Evolutionary conservation across 768 basidiomycete species (phyloP).

Genomic region (Lactarius quietus): DNA sequence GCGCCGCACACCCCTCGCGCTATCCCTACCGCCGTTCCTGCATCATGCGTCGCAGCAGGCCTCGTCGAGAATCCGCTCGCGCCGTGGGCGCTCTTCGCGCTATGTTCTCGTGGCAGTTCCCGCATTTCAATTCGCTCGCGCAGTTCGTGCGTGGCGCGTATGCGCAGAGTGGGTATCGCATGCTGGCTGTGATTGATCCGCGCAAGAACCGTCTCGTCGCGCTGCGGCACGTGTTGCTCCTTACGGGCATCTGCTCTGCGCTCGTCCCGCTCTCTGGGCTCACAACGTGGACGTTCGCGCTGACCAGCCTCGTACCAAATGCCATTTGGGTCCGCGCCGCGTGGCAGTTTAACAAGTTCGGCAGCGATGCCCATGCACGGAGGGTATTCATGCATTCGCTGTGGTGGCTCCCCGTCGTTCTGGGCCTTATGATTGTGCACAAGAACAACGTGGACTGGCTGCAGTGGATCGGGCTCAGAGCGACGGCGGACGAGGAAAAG

Average conservation of each 20-base stretch:
- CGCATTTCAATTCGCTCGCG: conserved; percentile 94
- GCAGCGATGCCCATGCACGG: conserved; percentile 76
- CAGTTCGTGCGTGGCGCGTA: conserved; percentile 84
- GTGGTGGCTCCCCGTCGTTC: conserved; percentile 86
- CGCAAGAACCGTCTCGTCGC: conserved; percentile 79
- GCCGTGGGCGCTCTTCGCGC: conserved; percentile 72
- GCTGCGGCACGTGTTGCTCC: conserved; percentile 73
- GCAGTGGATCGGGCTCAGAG: conserved; percentile 49
- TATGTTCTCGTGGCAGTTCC: conserved; percentile 97
- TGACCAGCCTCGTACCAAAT: conserved; percentile 76
- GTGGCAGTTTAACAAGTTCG: conserved; percentile 66
- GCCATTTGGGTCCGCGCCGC: conserved; percentile 62
- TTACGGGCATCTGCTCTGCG: conserved; percentile 74
- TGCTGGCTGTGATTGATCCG: conserved; percentile 83
- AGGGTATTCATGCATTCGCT: conserved; percentile 74
- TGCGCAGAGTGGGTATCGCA: conserved; percentile 88
- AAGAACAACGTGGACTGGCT: conserved; percentile 83
- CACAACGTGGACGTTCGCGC: conserved; percentile 87
- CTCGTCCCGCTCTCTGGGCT: conserved; percentile 86
- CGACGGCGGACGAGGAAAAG: conserved; percentile 12
- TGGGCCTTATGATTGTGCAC: conserved; percentile 93
- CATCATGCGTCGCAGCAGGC: conserved; percentile 24
- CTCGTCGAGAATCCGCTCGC: conserved; percentile 77
- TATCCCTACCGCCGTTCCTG: conserved; percentile 63
- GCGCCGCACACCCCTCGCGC: conserved; percentile 53